Evolutionary conservation across 768 basidiomycete species (phyloP).

Genomic region (Trametes sanguinea): DNA sequence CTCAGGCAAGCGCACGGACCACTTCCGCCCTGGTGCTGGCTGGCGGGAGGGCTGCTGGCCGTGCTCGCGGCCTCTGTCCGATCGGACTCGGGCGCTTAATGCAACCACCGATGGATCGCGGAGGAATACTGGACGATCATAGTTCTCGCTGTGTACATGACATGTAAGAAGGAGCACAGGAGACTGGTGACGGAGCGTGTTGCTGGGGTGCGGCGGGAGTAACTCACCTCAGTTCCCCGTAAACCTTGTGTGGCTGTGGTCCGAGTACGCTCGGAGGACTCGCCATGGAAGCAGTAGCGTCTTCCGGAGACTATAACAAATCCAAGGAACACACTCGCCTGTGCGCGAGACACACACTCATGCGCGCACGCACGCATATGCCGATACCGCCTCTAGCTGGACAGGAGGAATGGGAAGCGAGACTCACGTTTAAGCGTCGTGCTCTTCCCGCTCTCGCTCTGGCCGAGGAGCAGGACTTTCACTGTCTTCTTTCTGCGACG

Average conservation of each 20-base stretch:
- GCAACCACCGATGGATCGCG: constrained; percentile 15
- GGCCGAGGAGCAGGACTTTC: constrained; percentile 78
- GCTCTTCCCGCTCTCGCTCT: constrained; percentile 89
- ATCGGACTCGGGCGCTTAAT: constrained; percentile 13
- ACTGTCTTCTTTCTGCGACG: constrained; percentile 65
- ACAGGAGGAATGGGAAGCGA: constrained; percentile 1
- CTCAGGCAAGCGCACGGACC: constrained; percentile 10
- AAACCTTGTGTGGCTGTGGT: constrained; percentile 18
- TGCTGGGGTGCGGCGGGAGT: not conserved
- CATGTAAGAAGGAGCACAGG: constrained; percentile 12
- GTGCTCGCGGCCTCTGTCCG: not conserved
- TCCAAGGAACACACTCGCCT: not conserved
- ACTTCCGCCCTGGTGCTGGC: not conserved
- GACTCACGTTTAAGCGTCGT: constrained; percentile 86
- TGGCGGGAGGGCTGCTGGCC: not conserved
- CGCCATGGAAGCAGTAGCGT: not conserved
- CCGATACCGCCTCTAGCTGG: constrained; percentile 4
- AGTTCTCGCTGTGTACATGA: constrained; percentile 15
- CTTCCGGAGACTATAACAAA: not conserved
- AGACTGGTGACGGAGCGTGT: constrained; percentile 8
- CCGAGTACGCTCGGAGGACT: constrained; percentile 15
- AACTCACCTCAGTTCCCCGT: constrained; percentile 17
- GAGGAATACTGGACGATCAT: constrained; percentile 13
- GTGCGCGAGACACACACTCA: not conserved
- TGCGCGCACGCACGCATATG: not conserved